phyloP scores from a whole-genome alignment of 495 filamentous ascomycete genomes.

The Aspergillus conjunctus region DNA sequence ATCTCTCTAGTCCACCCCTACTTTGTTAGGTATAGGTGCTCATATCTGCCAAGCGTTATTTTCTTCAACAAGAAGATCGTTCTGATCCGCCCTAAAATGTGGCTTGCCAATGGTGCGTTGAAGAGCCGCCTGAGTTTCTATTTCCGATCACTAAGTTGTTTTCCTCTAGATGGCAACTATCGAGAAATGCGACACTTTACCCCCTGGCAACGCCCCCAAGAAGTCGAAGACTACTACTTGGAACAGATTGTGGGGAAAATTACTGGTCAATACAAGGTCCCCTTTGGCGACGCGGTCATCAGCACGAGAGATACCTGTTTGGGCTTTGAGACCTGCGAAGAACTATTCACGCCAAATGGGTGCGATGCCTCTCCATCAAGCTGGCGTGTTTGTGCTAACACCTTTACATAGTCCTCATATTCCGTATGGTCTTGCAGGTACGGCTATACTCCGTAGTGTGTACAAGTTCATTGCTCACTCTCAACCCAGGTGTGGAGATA shows the following conservation, averaged over 20 bases:
- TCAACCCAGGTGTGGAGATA: slow-evolving; percentile 61
- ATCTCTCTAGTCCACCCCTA: background rate
- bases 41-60: slow-evolving; percentile 48
- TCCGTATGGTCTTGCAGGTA: slow-evolving; percentile 41
- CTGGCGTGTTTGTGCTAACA: slow-evolving; percentile 12
- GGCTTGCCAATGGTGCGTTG: slow-evolving; percentile 69
- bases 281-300: slow-evolving; percentile 78
- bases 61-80: slow-evolving; percentile 67
- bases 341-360: slow-evolving; percentile 71
- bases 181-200: slow-evolving; percentile 61
- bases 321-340: slow-evolving; percentile 77
- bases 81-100: slow-evolving; percentile 81
- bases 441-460: background rate
- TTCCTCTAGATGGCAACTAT: slow-evolving; percentile 40
- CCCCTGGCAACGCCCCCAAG: slow-evolving; percentile 59
- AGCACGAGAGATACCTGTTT: slow-evolving; percentile 71
- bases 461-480: slow-evolving; percentile 18
- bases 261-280: slow-evolving; percentile 62
- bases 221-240: slow-evolving; percentile 73
- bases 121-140: background rate
- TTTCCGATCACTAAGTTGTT: slow-evolving; percentile 1
- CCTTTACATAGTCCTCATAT: slow-evolving; percentile 33
- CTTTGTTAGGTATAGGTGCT: background rate
- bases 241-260: slow-evolving; percentile 64
- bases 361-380: slow-evolving; percentile 16